phyloP scores from a whole-genome alignment of 192 early-diverging fungal species.

The Globomyces pollinis-pini region DNA sequence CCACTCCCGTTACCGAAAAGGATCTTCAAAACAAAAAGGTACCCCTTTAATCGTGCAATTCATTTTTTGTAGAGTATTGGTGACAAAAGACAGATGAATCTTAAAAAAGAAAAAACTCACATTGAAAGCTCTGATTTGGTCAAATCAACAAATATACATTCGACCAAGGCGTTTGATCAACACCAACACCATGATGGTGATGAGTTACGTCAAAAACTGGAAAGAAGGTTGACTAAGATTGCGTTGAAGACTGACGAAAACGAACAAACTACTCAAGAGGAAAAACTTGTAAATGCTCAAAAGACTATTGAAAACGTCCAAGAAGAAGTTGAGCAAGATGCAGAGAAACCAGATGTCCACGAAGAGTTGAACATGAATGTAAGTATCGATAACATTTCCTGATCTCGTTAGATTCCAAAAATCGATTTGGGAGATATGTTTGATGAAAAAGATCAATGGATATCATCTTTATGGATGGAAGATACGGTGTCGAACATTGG shows the following conservation, averaged over 20 bases:
- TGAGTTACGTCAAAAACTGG: too few species aligned
- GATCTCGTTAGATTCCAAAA: constrained; percentile 8
- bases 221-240: too few species aligned
- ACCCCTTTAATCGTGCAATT: background rate
- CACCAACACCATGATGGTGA: background rate
- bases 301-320: background rate
- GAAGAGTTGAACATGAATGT: too few species aligned
- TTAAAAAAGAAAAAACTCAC: too few species aligned
- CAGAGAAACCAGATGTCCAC: too few species aligned
- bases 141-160: background rate
- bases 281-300: background rate
- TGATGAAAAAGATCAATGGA: constrained; percentile 9
- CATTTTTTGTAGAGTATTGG: background rate
- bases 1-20: background rate
- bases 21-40: background rate
- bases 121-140: too few species aligned
- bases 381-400: too few species aligned
- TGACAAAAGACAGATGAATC: too few species aligned
- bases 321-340: background rate
- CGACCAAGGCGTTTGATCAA: background rate
- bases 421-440: background rate
- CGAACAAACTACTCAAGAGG: too few species aligned
- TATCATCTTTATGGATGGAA: background rate
- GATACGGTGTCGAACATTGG: background rate
- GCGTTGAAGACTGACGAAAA: too few species aligned